Conservation (phyloP, 352 stramenopile species). For the Pythium myriotylum region DNA sequence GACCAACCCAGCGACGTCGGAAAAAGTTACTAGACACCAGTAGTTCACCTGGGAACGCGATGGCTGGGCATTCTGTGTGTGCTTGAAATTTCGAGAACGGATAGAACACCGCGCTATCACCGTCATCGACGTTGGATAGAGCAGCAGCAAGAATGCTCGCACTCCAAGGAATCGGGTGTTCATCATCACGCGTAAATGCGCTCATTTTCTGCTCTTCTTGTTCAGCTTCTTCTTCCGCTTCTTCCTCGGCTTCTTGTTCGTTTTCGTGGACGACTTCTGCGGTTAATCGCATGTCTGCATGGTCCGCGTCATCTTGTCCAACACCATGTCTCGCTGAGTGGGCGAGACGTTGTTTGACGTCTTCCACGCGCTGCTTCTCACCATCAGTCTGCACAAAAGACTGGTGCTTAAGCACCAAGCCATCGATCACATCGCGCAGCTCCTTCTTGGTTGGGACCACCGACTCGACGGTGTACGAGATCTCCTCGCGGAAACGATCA, state of each 20-base stretch:
- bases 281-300: constrained; percentile 76
- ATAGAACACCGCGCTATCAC: constrained; percentile 78
- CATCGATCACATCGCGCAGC: constrained; percentile 65
- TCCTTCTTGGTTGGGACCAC: constrained; percentile 70
- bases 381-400: constrained; percentile 59
- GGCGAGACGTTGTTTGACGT: constrained; percentile 64
- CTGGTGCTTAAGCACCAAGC: constrained; percentile 57
- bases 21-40: constrained; percentile 91
- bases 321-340: constrained; percentile 52
- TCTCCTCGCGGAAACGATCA: constrained; percentile 74
- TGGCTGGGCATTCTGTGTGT: constrained; percentile 68
- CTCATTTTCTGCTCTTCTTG: constrained; percentile 93
- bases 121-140: constrained; percentile 13
- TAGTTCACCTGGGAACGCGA: constrained; percentile 69
- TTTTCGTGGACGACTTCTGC: constrained; percentile 91
- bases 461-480: constrained; percentile 75
- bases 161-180: constrained; percentile 85
- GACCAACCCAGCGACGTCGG: constrained; percentile 82
- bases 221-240: constrained; percentile 88
- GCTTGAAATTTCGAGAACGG: constrained; percentile 75
- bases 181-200: constrained; percentile 88
- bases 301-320: constrained; percentile 53
- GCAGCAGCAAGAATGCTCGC: constrained; percentile 43
- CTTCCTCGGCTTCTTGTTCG: constrained; percentile 86
- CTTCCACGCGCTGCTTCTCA: constrained; percentile 53